A percentile compares a stretch with the other conserved stretches of the same genome.
Conservation (phyloP, 176 grass and related monocot genomes). For the Poa pratensis region DNA sequence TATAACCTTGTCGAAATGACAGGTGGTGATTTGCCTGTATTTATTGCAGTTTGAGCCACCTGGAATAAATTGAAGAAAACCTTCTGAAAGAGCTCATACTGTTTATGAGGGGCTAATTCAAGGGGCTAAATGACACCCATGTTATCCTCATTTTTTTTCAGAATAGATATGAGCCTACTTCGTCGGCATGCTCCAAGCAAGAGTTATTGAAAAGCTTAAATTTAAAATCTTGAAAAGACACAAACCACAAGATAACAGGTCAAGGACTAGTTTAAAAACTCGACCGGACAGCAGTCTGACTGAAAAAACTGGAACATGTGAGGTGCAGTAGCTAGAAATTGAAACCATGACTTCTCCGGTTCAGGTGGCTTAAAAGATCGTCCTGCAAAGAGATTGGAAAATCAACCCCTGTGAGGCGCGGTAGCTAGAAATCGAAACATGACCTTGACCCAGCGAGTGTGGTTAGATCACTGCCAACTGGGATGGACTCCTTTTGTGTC, state of each 20-base stretch:
- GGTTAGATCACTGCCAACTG: not conserved
- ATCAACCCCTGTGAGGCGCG: too few relatives aligned
- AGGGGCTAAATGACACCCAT: not conserved
- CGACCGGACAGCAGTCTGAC: not conserved
- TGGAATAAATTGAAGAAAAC: not conserved
- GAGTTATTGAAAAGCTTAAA: conserved; percentile 31
- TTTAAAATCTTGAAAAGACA: not conserved
- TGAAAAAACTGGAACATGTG: not conserved
- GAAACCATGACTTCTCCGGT: not conserved
- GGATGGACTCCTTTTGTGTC: not conserved
- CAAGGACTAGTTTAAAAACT: not conserved
- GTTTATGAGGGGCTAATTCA: not conserved
- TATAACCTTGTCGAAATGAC: not conserved
- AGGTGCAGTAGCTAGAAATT: not conserved
- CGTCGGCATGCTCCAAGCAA: not conserved
- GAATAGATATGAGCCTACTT: not conserved
- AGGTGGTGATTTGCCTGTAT: not conserved
- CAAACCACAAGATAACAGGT: not conserved
- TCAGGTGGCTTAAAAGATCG: too few relatives aligned
- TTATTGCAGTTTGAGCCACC: not conserved
- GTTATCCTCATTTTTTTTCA: not conserved
- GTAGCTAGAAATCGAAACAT: too few relatives aligned
- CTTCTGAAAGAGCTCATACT: not conserved
- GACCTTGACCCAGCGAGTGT: not conserved
- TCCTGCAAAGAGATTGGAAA: too few relatives aligned